Base-by-base conservation (phyloP, 129 eudicot species). In the Centaurea solstitialis region DNA sequence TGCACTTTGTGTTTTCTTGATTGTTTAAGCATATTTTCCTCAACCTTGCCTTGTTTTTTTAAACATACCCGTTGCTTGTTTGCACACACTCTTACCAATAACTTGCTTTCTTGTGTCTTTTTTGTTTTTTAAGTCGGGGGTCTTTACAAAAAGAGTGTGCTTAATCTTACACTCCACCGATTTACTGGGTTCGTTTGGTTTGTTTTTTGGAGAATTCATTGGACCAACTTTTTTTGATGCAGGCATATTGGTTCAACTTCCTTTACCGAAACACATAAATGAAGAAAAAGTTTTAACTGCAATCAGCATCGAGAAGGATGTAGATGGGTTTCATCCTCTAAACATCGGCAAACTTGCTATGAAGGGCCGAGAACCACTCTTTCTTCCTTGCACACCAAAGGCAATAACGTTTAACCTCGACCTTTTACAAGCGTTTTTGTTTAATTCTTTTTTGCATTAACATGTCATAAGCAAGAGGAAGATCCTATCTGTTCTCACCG, bases 161-260 rank as follows among this genome's bases (percentile, higher is more conserved):
- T 2, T 33, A 33, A 33, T 33, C 37, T 33, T 33, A 33, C 37
- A 33, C 37, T 4, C 4, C 37, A 41, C 12, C 47, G 12, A 41
- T 41, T 41, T 41, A 8, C 47, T 41, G 47, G 47, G 47, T 7
- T 41, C 12, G 12, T 41, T 41, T 41, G 17, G 53, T 43, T 43
- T 11, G 53, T 12, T 43, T 43, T 43, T 43, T 43, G 53, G 53
- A 8, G 53, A 43, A 43, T 10, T 43, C 15, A 10, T 3, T 11
- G 2, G 17, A 35, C 12, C 21, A 22, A 5, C 47, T 17, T 35
- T 73, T 38, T 0, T 74, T 33, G 72, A 23, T 85, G 85, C 88
- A 96, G 99, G 99, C 76, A 96, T 96, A 84, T 80, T 96, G 80
- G 99, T 96, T 74, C 99, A 96, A 81, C 99, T 96, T 83, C 99